Base-by-base conservation (phyloP, 148 eudicot species). In the Cornus suecica region DNA sequence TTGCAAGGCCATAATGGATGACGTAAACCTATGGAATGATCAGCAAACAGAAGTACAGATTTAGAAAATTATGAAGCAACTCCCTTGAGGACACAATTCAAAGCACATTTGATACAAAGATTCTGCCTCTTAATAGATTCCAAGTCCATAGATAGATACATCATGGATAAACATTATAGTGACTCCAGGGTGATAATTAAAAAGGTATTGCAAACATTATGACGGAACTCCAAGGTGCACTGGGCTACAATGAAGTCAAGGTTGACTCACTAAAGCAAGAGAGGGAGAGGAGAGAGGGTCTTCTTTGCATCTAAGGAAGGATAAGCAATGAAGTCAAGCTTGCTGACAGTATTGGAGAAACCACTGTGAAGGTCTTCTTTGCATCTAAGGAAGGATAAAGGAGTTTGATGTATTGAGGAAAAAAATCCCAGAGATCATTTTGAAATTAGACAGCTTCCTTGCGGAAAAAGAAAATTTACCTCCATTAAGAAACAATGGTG, bases 381-480 rank as follows among this genome's bases (percentile, higher is more conserved):
- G 65, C 83, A 82, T n/a, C 74, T 67, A 51, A 87, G 74, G 68
- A 91, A 86, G 76, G 91, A 90, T 66, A 89, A n/a, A 88, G 72
- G 97, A 92, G 61, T 86, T 84, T 74, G 99, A 95, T 27, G 48
- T 73, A 5, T 41, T 95, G 63, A 88, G 79, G 80, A 89, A 84
- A 74, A 92, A 83, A 68, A 85, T 95, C 41, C 80, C 90, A 14
- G 87, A 87, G 1, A 86, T 87, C 52, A 86, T 90, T 69, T 60
- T 63, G 31, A 89, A 85, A 80, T 79, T 95, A 78, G 93, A 91
- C 84, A 80, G 72, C 62, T 81, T 92, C 34, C 83, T 90, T 41
- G 45, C 11, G 41, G 91, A 86, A 61, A 84, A 81, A 77, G 88
- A 87, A 76, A 84, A 81, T 66, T 32, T 83, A 31, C 82, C 87